A percentile compares a stretch with the other conserved stretches of the same genome.
Evolutionary conservation across 805 yeast genomes (phyloP).

Genomic region (Zygoascus biomembranicola): DNA sequence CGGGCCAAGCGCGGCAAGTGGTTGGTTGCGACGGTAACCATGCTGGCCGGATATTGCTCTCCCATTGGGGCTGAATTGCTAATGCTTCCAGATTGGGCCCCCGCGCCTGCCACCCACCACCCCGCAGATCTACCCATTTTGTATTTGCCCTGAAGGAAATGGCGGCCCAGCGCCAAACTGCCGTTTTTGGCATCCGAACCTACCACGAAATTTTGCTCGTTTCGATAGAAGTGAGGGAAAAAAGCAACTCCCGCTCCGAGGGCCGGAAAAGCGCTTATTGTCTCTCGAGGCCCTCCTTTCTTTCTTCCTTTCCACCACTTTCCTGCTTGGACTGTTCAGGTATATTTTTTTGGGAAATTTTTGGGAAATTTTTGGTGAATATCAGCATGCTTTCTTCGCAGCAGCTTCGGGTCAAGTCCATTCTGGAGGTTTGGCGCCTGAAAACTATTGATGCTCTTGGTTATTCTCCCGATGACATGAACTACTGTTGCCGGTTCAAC

Average conservation of each 20-base stretch:
- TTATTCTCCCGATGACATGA: conserved; percentile 16
- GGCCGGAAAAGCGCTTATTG: not conserved
- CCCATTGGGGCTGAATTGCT: not conserved
- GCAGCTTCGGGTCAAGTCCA: conserved; percentile 7
- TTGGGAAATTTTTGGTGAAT: not conserved
- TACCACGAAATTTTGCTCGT: not conserved
- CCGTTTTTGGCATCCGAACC: not conserved
- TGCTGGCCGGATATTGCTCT: not conserved
- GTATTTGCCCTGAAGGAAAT: not conserved
- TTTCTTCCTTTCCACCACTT: not conserved
- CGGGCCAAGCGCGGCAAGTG: not conserved
- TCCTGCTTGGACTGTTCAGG: not conserved
- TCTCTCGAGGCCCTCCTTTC: not conserved
- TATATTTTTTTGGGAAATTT: not conserved
- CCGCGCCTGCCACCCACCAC: not conserved
- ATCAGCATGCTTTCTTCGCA: not conserved
- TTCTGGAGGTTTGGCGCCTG: conserved; percentile 10
- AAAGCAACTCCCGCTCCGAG: not conserved
- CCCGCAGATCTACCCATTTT: not conserved
- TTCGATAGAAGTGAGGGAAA: not conserved
- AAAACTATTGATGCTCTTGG: conserved; percentile 13
- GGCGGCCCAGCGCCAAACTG: not conserved
- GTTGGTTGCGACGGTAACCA: not conserved
- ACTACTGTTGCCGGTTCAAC: conserved; percentile 22
- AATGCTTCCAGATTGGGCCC: not conserved